Conservation (phyloP, 768 basidiomycete genomes). For the Suillus weaverae region DNA sequence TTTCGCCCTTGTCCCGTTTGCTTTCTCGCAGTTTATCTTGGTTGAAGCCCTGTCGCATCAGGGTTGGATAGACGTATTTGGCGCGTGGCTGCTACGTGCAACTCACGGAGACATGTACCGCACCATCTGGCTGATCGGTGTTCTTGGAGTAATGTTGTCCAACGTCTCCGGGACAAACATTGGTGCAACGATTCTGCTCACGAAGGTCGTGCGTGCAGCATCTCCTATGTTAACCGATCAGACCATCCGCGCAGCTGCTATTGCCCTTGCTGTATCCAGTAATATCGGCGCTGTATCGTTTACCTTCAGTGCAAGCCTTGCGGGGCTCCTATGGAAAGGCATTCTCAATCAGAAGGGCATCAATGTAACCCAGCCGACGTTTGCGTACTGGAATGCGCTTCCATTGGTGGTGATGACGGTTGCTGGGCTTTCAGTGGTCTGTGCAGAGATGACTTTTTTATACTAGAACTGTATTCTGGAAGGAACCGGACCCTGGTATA, state of each 20-base stretch:
- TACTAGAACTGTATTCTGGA: constrained; percentile 19
- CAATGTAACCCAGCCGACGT: constrained; percentile 55
- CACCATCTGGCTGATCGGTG: constrained; percentile 66
- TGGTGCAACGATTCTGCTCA: constrained; percentile 86
- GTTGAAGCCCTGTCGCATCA: constrained; percentile 79
- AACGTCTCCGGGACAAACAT: constrained; percentile 90
- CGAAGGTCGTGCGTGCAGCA: constrained; percentile 68
- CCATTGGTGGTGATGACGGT: constrained; percentile 66
- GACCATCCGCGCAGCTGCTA: constrained; percentile 55
- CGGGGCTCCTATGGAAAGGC: constrained; percentile 80
- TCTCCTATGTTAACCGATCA: constrained; percentile 32
- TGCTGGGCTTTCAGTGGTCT: constrained; percentile 68
- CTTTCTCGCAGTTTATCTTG: constrained; percentile 93
- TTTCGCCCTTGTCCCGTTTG: constrained; percentile 83
- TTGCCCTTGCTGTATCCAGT: constrained; percentile 79
- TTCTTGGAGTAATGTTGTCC: constrained; percentile 72
- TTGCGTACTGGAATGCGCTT: constrained; percentile 71
- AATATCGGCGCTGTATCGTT: constrained; percentile 92
- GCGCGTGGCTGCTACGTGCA: constrained; percentile 57
- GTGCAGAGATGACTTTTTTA: constrained; percentile 70
- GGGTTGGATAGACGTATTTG: constrained; percentile 89
- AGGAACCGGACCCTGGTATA: not conserved
- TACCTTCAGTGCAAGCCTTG: constrained; percentile 85
- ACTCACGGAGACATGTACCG: constrained; percentile 43
- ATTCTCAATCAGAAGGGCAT: constrained; percentile 78